phyloP scores from a whole-genome alignment of 805 yeast genomes.

The Pichia scutulata region DNA sequence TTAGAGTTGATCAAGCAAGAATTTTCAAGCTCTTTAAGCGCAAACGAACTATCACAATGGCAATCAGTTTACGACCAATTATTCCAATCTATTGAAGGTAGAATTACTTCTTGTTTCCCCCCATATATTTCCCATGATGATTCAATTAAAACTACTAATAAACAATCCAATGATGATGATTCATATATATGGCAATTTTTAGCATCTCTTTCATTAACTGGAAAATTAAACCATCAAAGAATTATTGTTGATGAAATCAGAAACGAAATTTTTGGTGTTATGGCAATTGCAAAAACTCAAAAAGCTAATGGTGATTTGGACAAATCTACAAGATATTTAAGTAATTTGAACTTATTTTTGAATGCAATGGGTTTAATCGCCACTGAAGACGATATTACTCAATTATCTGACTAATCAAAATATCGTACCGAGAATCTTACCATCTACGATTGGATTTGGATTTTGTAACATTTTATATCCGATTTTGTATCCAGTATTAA shows the following conservation, averaged over 20 bases:
- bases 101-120: constrained; percentile 75
- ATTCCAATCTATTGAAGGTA: constrained; percentile 71
- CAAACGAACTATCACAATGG: constrained; percentile 63
- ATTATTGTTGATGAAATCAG: constrained; percentile 90
- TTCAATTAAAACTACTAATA: constrained; percentile 27
- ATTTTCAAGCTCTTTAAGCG: constrained; percentile 38
- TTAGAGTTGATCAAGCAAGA: constrained; percentile 91
- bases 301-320: constrained; percentile 32
- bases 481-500: background rate
- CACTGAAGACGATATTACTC: constrained; percentile 80
- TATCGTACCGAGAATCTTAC: background rate
- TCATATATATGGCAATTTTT: constrained; percentile 94
- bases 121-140: constrained; percentile 39
- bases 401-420: constrained; percentile 32
- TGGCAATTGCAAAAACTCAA: constrained; percentile 59
- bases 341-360: constrained; percentile 82
- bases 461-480: background rate
- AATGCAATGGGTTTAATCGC: constrained; percentile 96
- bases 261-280: constrained; percentile 85
- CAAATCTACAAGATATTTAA: constrained; percentile 47
- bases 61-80: constrained; percentile 71
- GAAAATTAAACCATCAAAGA: constrained; percentile 85
- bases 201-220: constrained; percentile 89
- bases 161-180: constrained; percentile 43
- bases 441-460: background rate